Evolutionary conservation across 164 flowering plant genomes (phyloP).

Genomic region (Nymphaea thermarum): DNA sequence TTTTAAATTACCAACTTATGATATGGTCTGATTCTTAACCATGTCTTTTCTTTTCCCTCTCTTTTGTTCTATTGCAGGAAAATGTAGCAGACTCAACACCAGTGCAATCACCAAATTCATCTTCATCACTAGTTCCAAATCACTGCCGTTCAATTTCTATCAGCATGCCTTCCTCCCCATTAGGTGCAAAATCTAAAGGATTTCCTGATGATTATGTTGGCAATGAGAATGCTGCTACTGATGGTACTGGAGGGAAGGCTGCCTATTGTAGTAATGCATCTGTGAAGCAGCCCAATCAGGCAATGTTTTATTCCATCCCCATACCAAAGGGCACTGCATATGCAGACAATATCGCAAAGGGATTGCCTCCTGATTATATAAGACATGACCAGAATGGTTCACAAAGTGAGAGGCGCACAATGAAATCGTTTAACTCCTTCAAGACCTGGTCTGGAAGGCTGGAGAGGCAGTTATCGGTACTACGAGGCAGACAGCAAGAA

Average conservation of each 20-base stretch:
- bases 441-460: slow-evolving; percentile 75
- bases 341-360: slow-evolving; percentile 10
- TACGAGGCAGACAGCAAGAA: slow-evolving; percentile 37
- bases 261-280: neutral
- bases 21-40: too few relatives aligned
- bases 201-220: slow-evolving; percentile 1
- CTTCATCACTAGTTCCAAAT: neutral
- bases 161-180: slow-evolving; percentile 52
- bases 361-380: neutral
- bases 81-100: too few relatives aligned
- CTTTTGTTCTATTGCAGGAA: too few relatives aligned
- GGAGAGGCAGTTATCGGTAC: slow-evolving; percentile 48
- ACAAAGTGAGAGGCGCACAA: slow-evolving; percentile 17
- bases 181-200: slow-evolving; percentile 1
- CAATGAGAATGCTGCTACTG: neutral
- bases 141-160: slow-evolving; percentile 11
- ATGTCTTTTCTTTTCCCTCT: too few relatives aligned
- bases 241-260: neutral
- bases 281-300: slow-evolving; percentile 6
- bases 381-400: neutral
- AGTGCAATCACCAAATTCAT: neutral
- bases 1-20: too few relatives aligned
- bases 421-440: slow-evolving; percentile 50
- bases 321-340: slow-evolving; percentile 21
- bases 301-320: slow-evolving; percentile 43